Base-by-base conservation (phyloP, 140 eudicot genomes). In the Erigeron philadelphicus region DNA sequence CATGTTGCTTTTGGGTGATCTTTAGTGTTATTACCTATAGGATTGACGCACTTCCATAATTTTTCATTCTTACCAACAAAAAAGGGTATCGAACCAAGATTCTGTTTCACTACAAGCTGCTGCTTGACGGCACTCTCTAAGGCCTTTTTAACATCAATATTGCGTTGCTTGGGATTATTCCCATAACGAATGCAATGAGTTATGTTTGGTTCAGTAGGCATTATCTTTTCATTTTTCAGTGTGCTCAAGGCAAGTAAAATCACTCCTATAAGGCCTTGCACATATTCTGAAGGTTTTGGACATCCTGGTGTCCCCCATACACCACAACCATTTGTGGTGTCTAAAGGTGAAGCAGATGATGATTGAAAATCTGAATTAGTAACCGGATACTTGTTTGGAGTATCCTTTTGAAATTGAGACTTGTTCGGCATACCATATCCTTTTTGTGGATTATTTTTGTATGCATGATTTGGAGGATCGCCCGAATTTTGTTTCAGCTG, bases 101-200 rank as follows among this genome's bases (percentile, higher is more conserved):
- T 81, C 62, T 83, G 88, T 64, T 76, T 76, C 65, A 79, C 84
- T 71, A 93, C 95, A 71, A 89, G 81, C 73, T 93, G 86, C 77
- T 84, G 90, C 69, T 89, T 85, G 64, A 85, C 65, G n/a, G 98
- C 96, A 79, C 88, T 81, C 31, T 83, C 84, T 48, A 93, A 79
- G 72, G 96, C 98, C 75, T 85, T 85, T 79, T 85, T 85, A 65
- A 89, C 94, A 87, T 89, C 96, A 72, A 89, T 80, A 83, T 80
- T 82, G 47, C 82, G 79, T 66, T 83, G 90, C 68, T 72, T 81
- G 15, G 79, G 84, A 19, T 82, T 84, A 68, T 84, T 87, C 72
- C 96, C 98, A 72, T 79, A 83, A 50, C 87, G 83, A 53, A 93
- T 78, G 75, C 98, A 93, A 65, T 83, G 85, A 61, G 79, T 57